Base-by-base conservation (phyloP, 306 rosid species). In the Inga oerstediana region DNA sequence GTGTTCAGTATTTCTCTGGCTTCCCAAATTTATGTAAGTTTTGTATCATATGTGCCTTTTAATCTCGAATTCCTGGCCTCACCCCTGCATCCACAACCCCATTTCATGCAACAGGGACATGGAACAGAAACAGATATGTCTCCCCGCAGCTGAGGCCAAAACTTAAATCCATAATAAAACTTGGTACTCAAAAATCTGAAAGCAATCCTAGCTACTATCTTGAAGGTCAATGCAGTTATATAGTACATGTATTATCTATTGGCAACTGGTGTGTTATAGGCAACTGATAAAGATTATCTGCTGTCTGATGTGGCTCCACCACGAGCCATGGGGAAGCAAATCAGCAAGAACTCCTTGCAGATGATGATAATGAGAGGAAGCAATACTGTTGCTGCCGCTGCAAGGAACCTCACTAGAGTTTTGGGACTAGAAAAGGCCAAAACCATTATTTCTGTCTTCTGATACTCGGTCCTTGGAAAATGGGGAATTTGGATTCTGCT, bases 331-430 rank as follows among this genome's bases (percentile, higher is more conserved):
- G 84, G 56, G 84, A 81, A 46, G 78, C 84, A 82, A 58, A 76
- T 76, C 75, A 65, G 83, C 81, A 88, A 71, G 78, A 82, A 77
- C 82, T 79, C 22, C 43, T 86, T 76, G 52, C 13, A 10, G 62
- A 72, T 37, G 74, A 76, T 58, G 80, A 56, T 76, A 82, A 85
- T 66, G 81, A 77, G 83, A 80, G 74, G 83, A 82, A 77, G 86
- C 74, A 74, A 79, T 34, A 79, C 70, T 62, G 84, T 75, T 62
- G 72, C 66, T 69, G 78, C 52, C 32, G 78, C 52, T 32, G 71
- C 74, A 64, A 52, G 72, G 66, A 77, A 78, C 44, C 83, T 75
- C 86, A 85, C 78, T 81, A 43, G 49, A 9, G 71, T 78, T 70
- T n/a, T 39, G 72, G 76, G 54, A 74, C 75, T 78, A 27, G 35